phyloP scores from a whole-genome alignment of 805 yeast species.

The Saturnispora ahearnii region DNA sequence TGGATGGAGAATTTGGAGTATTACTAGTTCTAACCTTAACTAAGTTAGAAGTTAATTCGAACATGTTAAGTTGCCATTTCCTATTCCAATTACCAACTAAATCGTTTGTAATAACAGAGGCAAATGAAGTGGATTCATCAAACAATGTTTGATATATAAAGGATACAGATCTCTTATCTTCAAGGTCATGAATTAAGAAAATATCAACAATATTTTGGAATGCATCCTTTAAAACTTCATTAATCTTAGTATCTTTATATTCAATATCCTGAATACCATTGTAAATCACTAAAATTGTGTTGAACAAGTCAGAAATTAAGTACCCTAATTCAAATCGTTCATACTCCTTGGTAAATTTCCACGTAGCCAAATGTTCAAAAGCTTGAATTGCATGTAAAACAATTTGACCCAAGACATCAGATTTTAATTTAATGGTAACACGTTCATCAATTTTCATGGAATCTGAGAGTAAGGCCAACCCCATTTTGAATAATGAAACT shows the following conservation, averaged over 20 bases:
- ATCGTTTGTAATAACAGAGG: slow-evolving; percentile 22
- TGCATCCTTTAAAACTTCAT: slow-evolving; percentile 42
- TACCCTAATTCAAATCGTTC: slow-evolving; percentile 59
- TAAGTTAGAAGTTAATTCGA: slow-evolving; percentile 49
- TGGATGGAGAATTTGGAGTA: slow-evolving; percentile 43
- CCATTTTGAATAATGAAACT: slow-evolving; percentile 46
- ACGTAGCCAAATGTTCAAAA: slow-evolving; percentile 64
- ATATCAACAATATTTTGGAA: slow-evolving; percentile 42
- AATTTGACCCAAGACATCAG: slow-evolving; percentile 47
- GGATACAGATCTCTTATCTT: slow-evolving; percentile 43
- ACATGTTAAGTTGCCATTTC: slow-evolving; percentile 40
- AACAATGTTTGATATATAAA: slow-evolving; percentile 48
- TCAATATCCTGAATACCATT: slow-evolving; percentile 43
- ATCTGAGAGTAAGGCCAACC: slow-evolving; percentile 43
- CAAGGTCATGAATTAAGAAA: slow-evolving; percentile 45
- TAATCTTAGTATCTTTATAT: slow-evolving; percentile 32
- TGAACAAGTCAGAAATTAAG: slow-evolving; percentile 44
- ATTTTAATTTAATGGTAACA: slow-evolving; percentile 35
- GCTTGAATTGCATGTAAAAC: slow-evolving; percentile 51
- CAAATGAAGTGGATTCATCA: slow-evolving; percentile 28
- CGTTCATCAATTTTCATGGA: slow-evolving; percentile 34
- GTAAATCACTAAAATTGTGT: slow-evolving; percentile 41
- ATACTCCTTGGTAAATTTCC: slow-evolving; percentile 50
- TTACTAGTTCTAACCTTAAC: slow-evolving; percentile 46
- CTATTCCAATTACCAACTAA: slow-evolving; percentile 38